Conservation (phyloP, 1,284 basidiomycete genomes). For the Cryptococcus wingfieldii region DNA sequence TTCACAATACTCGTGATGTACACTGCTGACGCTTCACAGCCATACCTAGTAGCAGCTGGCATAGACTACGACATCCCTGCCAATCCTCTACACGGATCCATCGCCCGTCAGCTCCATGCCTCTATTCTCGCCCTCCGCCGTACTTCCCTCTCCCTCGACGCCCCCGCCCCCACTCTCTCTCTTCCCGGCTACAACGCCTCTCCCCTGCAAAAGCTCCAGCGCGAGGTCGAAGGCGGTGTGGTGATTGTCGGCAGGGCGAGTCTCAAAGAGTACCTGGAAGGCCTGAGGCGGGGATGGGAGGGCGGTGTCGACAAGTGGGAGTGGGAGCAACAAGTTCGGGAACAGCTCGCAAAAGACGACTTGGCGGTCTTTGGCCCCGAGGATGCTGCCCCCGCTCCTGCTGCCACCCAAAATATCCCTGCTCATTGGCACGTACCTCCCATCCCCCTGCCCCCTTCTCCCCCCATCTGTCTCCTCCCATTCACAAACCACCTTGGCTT, state of each 20-base stretch:
- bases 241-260: constrained; percentile 86
- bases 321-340: constrained; percentile 69
- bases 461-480: constrained; percentile 81
- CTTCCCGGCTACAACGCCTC: constrained; percentile 60
- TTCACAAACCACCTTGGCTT: constrained; percentile 84
- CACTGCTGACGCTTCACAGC: constrained; percentile 54
- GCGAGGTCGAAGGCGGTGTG: constrained; percentile 73
- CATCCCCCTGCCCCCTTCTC: constrained; percentile 63
- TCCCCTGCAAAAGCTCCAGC: constrained; percentile 54
- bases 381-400: constrained; percentile 13
- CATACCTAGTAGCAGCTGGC: constrained; percentile 87
- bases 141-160: constrained; percentile 60
- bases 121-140: constrained; percentile 55
- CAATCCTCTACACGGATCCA: constrained; percentile 79
- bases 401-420: constrained; percentile 33
- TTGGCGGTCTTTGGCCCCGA: constrained; percentile 28
- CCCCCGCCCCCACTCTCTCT: constrained; percentile 50
- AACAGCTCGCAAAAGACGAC: constrained; percentile 65
- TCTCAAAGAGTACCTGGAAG: constrained; percentile 90
- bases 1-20: constrained; percentile 1
- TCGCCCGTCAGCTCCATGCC: constrained; percentile 54
- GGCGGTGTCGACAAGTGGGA: constrained; percentile 66
- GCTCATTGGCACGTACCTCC: constrained; percentile 54
- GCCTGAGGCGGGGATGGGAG: constrained; percentile 81
- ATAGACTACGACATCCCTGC: constrained; percentile 83